phyloP scores from a whole-genome alignment of 2,329 filamentous ascomycete species.

The Cordyceps militaris region DNA sequence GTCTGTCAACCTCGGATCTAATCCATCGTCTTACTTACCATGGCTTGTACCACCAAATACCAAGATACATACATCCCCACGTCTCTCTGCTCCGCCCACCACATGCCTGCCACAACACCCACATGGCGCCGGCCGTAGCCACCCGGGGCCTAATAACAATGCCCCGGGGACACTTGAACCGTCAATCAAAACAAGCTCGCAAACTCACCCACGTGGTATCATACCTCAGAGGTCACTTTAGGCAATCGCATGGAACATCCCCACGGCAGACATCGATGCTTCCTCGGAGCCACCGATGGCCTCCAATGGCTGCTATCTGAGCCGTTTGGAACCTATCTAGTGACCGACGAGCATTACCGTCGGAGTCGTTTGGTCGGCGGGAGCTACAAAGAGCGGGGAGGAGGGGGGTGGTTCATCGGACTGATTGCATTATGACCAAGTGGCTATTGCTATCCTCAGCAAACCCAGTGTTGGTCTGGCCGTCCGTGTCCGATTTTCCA shows the following conservation, averaged over 20 bases:
- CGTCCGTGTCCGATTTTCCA: too few relatives aligned
- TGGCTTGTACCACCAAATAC: neutral
- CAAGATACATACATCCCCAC: neutral
- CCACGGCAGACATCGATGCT: neutral
- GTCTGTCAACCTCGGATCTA: too few relatives aligned
- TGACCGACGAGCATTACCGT: too few relatives aligned
- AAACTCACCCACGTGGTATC: neutral
- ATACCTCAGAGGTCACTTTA: neutral
- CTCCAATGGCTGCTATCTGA: neutral
- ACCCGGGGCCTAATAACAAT: neutral
- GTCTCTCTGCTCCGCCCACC: neutral
- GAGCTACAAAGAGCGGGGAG: too few relatives aligned
- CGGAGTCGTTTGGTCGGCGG: neutral
- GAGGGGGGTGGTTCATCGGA: too few relatives aligned
- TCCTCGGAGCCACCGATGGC: neutral
- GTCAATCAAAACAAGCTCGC: neutral
- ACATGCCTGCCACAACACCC: neutral
- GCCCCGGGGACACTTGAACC: neutral
- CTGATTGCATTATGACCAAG: too few relatives aligned
- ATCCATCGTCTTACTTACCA: neutral
- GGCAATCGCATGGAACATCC: neutral
- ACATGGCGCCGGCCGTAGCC: constrained; percentile 1
- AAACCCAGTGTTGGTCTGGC: too few relatives aligned
- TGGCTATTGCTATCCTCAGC: too few relatives aligned
- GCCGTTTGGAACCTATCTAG: neutral